Evolutionary conservation across 371 early-diverging fungal species (phyloP).

Genomic region (Mucor irregularis): DNA sequence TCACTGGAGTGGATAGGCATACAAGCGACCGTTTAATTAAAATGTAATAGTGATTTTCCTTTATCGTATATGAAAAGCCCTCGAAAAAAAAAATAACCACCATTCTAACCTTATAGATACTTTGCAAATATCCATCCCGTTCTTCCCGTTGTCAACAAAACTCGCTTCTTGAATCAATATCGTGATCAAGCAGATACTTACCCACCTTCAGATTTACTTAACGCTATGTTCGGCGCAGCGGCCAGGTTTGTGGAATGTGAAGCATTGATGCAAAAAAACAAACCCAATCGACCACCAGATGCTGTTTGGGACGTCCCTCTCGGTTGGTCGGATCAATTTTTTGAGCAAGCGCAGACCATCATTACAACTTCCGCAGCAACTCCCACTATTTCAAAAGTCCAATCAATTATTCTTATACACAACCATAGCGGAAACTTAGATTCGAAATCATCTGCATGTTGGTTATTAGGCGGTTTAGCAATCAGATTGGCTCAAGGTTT

Average conservation of each 20-base stretch:
- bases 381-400: constrained; percentile 37
- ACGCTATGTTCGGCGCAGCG: constrained; percentile 53
- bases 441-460: constrained; percentile 40
- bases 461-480: constrained; percentile 38
- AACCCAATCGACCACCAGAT: constrained; percentile 20
- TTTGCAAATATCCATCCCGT: constrained; percentile 47
- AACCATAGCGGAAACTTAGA: constrained; percentile 38
- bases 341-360: constrained; percentile 36
- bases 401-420: constrained; percentile 37
- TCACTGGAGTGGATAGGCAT: constrained; percentile 34
- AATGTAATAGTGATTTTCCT: too few species aligned
- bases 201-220: constrained; percentile 34
- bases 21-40: constrained; percentile 37
- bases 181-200: constrained; percentile 29
- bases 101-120: constrained; percentile 13
- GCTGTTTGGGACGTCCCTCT: constrained; percentile 41
- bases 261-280: constrained; percentile 12
- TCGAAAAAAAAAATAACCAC: not conserved
- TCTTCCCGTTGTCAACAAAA: constrained; percentile 41
- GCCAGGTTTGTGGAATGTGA: constrained; percentile 45
- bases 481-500: constrained; percentile 31
- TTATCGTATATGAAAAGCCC: too few species aligned
- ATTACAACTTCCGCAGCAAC: constrained; percentile 16
- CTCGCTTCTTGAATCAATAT: constrained; percentile 39
- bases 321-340: constrained; percentile 44